Base-by-base conservation (phyloP, 2,329 filamentous ascomycete species). In the Nigrospora osmanthi region DNA sequence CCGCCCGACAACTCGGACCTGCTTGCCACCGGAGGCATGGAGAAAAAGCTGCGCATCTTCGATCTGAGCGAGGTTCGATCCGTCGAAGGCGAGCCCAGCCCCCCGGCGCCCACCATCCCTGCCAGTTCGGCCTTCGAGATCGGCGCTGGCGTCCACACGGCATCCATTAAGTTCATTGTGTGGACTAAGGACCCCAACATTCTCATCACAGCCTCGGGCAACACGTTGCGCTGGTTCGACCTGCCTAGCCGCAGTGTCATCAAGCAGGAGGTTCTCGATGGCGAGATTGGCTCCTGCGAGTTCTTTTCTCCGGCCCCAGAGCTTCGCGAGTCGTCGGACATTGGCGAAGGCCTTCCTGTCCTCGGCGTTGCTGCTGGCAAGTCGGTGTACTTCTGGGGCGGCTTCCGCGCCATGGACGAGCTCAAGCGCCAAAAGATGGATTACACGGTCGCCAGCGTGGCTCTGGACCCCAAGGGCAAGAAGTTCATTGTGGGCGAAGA, bases 41-140 rank as follows among this genome's bases (percentile, higher is more conserved):
- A 98, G 69, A 97, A 96, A 76, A 96, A 93, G 67, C 78, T 98
- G 43, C 87, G 91, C 43, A 85, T 98, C 51, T 98, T 93, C 60
- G 91, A 97, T 57, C 73, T 98, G 14, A 80, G 80, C 14, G 80
- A 82, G 54, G 37, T 63, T 49, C 44, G 61, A 40, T 47, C 58
- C 15, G 56, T 56, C 31, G 51, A 57, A 11, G 55, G 58, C 30
- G 23, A 28, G 23, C 58, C 57, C 23, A 61, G 60, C 28, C 55
- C 54, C 12, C 52, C 57, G 11, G 54, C 72, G 19, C 60, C 71
- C 34, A 71, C 71, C 0, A 73, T 83, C 35, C 68, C 75, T 6
- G 72, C 82, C 1, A 78, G 83, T 2, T 79, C 67, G 28, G 80
- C 84, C 49, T 93, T 90, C 59, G 93, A 97, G 63, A 91, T 98